Percentiles rank a stretch among this genome's conserved stretches.
Evolutionary conservation across 768 basidiomycete species (phyloP).

Genomic region (Mycena haematopus): DNA sequence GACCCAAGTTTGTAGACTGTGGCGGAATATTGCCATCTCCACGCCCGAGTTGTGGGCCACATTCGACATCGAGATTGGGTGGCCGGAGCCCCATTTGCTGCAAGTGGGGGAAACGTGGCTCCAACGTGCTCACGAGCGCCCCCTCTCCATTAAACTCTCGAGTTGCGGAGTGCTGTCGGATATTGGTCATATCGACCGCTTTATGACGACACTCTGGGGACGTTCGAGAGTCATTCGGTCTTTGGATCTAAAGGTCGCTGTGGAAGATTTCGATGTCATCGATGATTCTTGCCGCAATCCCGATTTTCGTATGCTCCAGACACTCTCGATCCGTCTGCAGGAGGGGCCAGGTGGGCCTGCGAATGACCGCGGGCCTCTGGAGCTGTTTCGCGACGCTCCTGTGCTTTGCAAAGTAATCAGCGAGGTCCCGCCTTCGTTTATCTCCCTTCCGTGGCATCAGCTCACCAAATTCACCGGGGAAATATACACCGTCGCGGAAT

Average conservation of each 20-base stretch:
- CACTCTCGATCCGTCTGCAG: neutral
- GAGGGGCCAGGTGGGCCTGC: neutral
- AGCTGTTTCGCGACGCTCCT: neutral
- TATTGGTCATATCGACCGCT: neutral
- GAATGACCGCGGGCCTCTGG: neutral
- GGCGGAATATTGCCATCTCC: conserved; percentile 16
- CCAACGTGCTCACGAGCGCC: neutral
- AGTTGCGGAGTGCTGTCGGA: neutral
- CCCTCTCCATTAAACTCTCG: conserved; percentile 9
- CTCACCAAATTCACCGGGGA: conserved; percentile 18
- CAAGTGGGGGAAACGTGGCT: conserved; percentile 1
- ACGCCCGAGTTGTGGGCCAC: conserved; percentile 14
- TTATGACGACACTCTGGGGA: neutral
- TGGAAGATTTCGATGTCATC: neutral
- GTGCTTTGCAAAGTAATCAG: conserved; percentile 1
- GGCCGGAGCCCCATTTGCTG: neutral
- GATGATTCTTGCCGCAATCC: neutral
- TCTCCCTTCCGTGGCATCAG: conserved; percentile 13
- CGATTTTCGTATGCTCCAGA: neutral
- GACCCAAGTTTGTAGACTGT: conserved; percentile 4
- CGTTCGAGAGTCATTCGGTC: neutral
- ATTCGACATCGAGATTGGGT: neutral
- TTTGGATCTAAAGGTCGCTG: neutral
- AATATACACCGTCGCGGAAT: neutral
- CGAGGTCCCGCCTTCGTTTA: neutral